Base-by-base conservation (phyloP, 306 rosid genomes). In the Dalbergia oliveri region DNA sequence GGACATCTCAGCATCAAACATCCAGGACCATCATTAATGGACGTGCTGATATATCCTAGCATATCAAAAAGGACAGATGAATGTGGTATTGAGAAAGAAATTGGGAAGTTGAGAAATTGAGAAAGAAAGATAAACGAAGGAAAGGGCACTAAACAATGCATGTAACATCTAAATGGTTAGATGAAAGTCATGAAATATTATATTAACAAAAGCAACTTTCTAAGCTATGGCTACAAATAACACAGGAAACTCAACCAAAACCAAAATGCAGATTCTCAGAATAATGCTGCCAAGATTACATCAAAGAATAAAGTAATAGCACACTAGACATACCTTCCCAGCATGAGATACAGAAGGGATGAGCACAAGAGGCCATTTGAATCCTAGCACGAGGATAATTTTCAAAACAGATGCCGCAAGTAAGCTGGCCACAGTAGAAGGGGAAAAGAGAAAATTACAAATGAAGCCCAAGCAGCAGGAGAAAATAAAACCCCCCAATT, bases 21-120 rank as follows among this genome's bases (percentile, higher is more conserved):
- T 77, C 98, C 97, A 69, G 97, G 97, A 76, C 98, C 98, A 83
- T 89, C 97, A 77, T 87, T 92, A 80, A 94, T 92, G 79, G 98
- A 81, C 8, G 94, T 92, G 80, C 93, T 76, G 71, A 94, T 88
- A 86, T 94, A 94, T 43, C 94, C 97, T 82, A 62, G 70, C 61
- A 85, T 62, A 54, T 16, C 15, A 5, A 73, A 78, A 77, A 54
- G 47, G 21, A 73, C 5, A 73, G 19, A 81, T 72, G 31, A 33
- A 78, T 14, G 9, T 49, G 51, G 72, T 50, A 37, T 37, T 37
- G 41, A 35, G 11, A 43, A 66, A 54, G 60, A 64, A 35, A 37
- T 26, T 26, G 31, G 1, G 31, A 2, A 26, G 31, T 37, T 37
- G 41, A 35, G 11, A 43, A 66, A 26, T 37, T 59, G 71, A 54